A percentile compares a stretch with the other conserved stretches of the same genome.
Conservation (phyloP, 768 basidiomycete species). For the Leccinum imitatum region DNA sequence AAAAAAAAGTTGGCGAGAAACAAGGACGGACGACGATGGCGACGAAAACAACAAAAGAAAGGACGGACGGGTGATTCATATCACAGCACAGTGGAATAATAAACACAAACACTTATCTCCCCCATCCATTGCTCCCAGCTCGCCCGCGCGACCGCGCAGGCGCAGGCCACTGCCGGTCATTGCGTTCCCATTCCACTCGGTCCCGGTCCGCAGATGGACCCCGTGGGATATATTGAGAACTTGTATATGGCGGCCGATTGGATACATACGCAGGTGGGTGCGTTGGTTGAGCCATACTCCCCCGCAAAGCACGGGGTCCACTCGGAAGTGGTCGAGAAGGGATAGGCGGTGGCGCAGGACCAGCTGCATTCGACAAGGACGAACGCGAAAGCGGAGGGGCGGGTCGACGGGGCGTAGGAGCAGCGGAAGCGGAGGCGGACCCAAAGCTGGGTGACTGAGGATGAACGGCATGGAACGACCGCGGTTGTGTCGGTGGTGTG, state of each 20-base stretch:
- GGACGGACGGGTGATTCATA: constrained; percentile 5
- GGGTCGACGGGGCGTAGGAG: constrained; percentile 29
- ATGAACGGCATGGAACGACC: constrained; percentile 39
- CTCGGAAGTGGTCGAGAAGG: constrained; percentile 38
- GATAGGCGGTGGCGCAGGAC: constrained; percentile 21
- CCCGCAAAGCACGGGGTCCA: constrained; percentile 41
- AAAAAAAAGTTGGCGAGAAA: background rate
- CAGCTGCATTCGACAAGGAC: constrained; percentile 22
- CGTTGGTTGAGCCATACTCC: constrained; percentile 23
- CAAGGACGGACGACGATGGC: background rate
- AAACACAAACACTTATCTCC: constrained; percentile 22
- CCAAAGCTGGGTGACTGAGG: constrained; percentile 26
- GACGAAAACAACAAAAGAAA: background rate
- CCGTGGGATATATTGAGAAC: constrained; percentile 43
- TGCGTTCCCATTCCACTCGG: constrained; percentile 44
- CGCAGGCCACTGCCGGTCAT: constrained; percentile 36
- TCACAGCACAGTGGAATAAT: constrained; percentile 15
- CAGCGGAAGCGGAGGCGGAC: constrained; percentile 23
- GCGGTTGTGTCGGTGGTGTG: constrained; percentile 48
- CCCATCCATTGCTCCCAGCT: constrained; percentile 38
- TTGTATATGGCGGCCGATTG: constrained; percentile 21
- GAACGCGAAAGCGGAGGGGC: constrained; percentile 34
- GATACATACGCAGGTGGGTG: constrained; percentile 20
- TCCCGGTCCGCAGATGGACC: constrained; percentile 56
- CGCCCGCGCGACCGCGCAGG: constrained; percentile 32